Conservation (phyloP, 23 red algal species). For the Gracilaria domingensis region DNA sequence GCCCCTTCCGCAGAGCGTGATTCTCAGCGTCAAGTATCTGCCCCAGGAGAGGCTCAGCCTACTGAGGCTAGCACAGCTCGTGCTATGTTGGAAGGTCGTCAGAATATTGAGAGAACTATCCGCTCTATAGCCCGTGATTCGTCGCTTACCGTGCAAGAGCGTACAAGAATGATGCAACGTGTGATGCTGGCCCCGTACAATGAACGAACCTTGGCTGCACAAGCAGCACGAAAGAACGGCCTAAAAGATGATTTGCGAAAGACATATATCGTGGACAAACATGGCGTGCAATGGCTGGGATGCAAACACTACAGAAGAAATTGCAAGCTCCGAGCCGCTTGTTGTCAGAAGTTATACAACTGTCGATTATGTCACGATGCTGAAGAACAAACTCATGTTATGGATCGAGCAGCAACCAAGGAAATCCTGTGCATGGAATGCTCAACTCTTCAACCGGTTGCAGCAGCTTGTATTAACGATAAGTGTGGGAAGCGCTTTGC, state of each 20-base stretch:
- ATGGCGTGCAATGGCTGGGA: slow-evolving; percentile 61
- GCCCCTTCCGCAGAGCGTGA: background rate
- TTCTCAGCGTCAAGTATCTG: background rate
- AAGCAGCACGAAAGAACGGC: background rate
- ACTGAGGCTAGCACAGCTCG: slow-evolving; percentile 35
- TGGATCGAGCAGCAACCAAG: slow-evolving; percentile 87
- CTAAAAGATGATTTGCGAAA: slow-evolving; percentile 6
- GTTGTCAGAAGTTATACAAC: slow-evolving; percentile 86
- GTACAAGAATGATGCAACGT: slow-evolving; percentile 94
- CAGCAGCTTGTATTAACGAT: slow-evolving; percentile 65
- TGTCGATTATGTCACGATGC: slow-evolving; percentile 98
- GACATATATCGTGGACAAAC: slow-evolving; percentile 34
- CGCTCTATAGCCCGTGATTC: slow-evolving; percentile 87
- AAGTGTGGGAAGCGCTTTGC: slow-evolving; percentile 81
- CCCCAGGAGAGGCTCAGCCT: background rate
- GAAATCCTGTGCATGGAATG: slow-evolving; percentile 97
- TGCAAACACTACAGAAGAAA: slow-evolving; percentile 90
- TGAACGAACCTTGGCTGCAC: slow-evolving; percentile 10
- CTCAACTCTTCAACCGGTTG: slow-evolving; percentile 72
- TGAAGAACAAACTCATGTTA: slow-evolving; percentile 76
- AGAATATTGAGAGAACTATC: slow-evolving; percentile 89
- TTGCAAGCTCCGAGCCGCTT: slow-evolving; percentile 81
- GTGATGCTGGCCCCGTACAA: slow-evolving; percentile 90
- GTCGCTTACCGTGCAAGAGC: slow-evolving; percentile 69
- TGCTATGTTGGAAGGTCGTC: slow-evolving; percentile 77